These are phyloP conservation scores for Rutstroemia sp. DNA, from an alignment of 2,329 filamentous ascomycete species.

Conservation along the genomic window DNA sequence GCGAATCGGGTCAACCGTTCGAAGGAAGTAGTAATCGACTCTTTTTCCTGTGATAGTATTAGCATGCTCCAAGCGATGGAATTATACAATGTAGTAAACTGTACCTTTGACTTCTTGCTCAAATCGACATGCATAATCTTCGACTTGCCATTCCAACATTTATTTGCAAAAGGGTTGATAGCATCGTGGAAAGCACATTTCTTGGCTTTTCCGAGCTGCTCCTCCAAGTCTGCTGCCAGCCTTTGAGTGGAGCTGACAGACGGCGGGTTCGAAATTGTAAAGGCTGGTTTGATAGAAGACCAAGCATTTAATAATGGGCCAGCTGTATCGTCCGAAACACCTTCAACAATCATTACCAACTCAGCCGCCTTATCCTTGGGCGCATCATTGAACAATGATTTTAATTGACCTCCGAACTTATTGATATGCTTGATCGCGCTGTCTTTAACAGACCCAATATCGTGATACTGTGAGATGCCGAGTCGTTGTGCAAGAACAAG, in stretches of 20 bases:
- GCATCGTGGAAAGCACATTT: conserved; percentile 23
- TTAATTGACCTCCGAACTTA: conserved; percentile 47
- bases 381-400: conserved; percentile 42
- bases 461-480: conserved; percentile 37
- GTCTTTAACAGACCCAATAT: conserved; percentile 33
- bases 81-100: background rate
- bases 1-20: conserved; percentile 23
- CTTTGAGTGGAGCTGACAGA: conserved; percentile 27
- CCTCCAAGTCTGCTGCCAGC: conserved; percentile 26
- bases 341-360: conserved; percentile 53
- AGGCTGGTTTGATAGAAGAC: conserved; percentile 36
- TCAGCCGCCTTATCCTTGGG: conserved; percentile 33
- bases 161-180: conserved; percentile 24
- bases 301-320: conserved; percentile 37
- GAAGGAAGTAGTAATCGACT: background rate
- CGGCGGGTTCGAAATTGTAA: conserved; percentile 41
- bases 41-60: background rate
- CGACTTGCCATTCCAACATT: conserved; percentile 31
- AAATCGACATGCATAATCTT: conserved; percentile 24
- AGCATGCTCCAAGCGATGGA: background rate
- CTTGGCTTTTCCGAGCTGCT: conserved; percentile 19
- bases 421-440: conserved; percentile 49
- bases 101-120: conserved; percentile 18
- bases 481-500: conserved; percentile 53
- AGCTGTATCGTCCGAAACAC: conserved; percentile 41